phyloP scores from a whole-genome alignment of 2,329 filamentous ascomycete genomes.

The Botrytis medusae region DNA sequence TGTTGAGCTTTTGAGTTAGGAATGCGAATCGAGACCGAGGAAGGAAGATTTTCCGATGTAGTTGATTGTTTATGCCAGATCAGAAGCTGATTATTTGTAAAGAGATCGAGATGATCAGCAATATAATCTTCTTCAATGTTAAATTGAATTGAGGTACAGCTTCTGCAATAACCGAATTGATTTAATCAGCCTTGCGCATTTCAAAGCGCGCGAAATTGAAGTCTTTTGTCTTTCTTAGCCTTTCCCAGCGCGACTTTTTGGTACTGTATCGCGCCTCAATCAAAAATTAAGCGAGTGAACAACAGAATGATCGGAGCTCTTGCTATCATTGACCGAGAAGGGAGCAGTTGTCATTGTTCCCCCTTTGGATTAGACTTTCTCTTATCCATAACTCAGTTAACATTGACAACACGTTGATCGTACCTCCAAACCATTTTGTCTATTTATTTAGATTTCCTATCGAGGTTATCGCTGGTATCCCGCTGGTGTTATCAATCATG shows the following conservation, averaged over 20 bases:
- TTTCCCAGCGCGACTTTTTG: constrained; percentile 20
- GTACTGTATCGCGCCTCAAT: constrained; percentile 19
- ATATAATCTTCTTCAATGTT: neutral
- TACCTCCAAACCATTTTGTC: neutral
- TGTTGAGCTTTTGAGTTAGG: neutral
- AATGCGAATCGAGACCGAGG: constrained; percentile 9
- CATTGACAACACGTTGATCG: constrained; percentile 5
- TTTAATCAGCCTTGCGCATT: constrained; percentile 27
- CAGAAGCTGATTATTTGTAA: constrained; percentile 9
- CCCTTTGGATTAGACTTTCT: constrained; percentile 4
- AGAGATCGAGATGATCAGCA: constrained; percentile 13
- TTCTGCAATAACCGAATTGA: constrained; percentile 23
- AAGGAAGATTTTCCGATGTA: constrained; percentile 19
- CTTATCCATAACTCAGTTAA: constrained; percentile 3
- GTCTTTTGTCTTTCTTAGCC: constrained; percentile 21
- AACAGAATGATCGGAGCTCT: constrained; percentile 14
- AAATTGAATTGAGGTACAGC: constrained; percentile 20
- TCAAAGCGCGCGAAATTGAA: constrained; percentile 25
- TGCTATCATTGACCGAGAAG: constrained; percentile 12
- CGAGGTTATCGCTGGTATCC: constrained; percentile 3
- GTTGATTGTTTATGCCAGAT: constrained; percentile 7
- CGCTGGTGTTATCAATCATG: constrained; percentile 27
- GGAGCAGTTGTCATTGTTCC: constrained; percentile 15
- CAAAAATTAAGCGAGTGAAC: constrained; percentile 23
- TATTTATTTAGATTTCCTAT: neutral